Conservation (phyloP, 495 filamentous ascomycete genomes). For the Trichoderma reesei region DNA sequence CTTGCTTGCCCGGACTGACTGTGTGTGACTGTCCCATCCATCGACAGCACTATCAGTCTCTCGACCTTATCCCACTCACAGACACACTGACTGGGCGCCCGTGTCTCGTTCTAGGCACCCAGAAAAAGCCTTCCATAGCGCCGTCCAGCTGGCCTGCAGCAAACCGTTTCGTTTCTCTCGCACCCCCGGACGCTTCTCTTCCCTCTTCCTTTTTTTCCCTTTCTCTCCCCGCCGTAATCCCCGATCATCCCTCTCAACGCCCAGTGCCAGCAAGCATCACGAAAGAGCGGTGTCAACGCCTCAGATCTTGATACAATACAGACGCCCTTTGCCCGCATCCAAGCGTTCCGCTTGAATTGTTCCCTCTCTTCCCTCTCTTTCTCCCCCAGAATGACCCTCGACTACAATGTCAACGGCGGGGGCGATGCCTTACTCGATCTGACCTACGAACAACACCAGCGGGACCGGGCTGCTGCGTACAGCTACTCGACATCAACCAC, state of each 20-base stretch:
- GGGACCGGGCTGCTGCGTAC: conserved; percentile 13
- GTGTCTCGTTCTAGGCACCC: conserved; percentile 7
- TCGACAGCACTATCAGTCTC: not conserved
- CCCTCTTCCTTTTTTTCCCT: conserved; percentile 11
- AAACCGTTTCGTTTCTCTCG: conserved; percentile 13
- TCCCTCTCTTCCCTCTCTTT: conserved; percentile 17
- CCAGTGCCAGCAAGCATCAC: conserved; percentile 18
- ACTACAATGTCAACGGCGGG: conserved; percentile 43
- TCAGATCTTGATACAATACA: conserved; percentile 24
- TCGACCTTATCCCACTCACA: too few species aligned
- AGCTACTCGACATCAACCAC: not conserved
- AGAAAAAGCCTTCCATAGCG: conserved; percentile 26
- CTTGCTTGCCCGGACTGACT: too few species aligned
- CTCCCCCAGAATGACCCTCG: conserved; percentile 44
- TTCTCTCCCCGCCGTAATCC: conserved; percentile 7
- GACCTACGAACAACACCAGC: conserved; percentile 44
- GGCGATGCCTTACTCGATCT: conserved; percentile 44
- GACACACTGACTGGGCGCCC: not conserved
- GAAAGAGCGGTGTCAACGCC: conserved; percentile 31
- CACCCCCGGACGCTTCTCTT: conserved; percentile 15
- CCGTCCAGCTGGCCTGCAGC: conserved; percentile 9
- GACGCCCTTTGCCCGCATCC: conserved; percentile 23
- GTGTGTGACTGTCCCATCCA: not conserved
- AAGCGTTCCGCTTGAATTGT: conserved; percentile 14
- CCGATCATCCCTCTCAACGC: not conserved